Evolutionary conservation across 2,329 filamentous ascomycete species (phyloP).

Genomic region (Xylaria sp.): DNA sequence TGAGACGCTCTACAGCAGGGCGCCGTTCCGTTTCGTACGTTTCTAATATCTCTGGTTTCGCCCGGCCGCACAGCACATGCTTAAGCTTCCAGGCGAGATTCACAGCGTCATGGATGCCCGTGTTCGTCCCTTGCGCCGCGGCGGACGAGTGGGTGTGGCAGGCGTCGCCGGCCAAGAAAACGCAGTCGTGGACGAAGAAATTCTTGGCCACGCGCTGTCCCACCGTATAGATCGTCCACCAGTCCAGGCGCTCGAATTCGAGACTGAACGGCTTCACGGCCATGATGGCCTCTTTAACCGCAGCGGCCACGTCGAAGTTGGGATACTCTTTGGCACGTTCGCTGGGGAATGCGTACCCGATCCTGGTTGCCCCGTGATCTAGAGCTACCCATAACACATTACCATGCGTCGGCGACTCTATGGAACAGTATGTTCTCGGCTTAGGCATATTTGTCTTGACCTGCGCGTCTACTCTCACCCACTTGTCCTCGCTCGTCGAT

Average conservation of each 20-base stretch:
- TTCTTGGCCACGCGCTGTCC: conserved; percentile 61
- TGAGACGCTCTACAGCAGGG: conserved; percentile 42
- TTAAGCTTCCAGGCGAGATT: conserved; percentile 52
- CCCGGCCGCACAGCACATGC: conserved; percentile 31
- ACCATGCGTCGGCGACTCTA: conserved; percentile 55
- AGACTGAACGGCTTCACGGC: conserved; percentile 46
- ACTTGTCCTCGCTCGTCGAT: conserved; percentile 52
- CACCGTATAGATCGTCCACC: conserved; percentile 53
- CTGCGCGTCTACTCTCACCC: conserved; percentile 56
- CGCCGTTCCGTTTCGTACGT: conserved; percentile 45
- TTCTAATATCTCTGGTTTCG: conserved; percentile 35
- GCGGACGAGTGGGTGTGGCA: conserved; percentile 52
- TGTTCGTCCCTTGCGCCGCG: conserved; percentile 54
- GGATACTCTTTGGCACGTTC: conserved; percentile 43
- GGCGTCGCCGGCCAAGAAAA: conserved; percentile 53
- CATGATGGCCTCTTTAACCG: conserved; percentile 53
- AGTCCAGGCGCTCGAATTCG: conserved; percentile 47
- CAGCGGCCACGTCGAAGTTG: conserved; percentile 49
- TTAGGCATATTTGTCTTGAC: conserved; percentile 54
- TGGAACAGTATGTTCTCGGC: conserved; percentile 49
- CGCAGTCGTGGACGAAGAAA: conserved; percentile 59
- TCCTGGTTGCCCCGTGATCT: conserved; percentile 55
- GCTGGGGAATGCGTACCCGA: conserved; percentile 55
- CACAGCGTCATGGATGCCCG: conserved; percentile 50
- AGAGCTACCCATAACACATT: conserved; percentile 59